Conservation (phyloP, 2,329 filamentous ascomycete species). For the Rasamsonia emersonii region DNA sequence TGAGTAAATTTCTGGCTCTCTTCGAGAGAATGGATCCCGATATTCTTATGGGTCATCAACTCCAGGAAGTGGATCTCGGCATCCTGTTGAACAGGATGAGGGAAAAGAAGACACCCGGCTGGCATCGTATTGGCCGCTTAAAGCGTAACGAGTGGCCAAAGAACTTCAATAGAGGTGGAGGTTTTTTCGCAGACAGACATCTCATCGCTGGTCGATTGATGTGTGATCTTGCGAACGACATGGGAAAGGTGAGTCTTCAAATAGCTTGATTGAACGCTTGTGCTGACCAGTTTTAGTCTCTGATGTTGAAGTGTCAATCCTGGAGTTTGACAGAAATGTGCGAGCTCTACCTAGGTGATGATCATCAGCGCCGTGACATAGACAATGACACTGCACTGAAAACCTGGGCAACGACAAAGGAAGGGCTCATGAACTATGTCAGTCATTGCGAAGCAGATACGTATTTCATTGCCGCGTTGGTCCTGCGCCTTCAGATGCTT, state of each 20-base stretch:
- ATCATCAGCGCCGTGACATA: slow-evolving; percentile 67
- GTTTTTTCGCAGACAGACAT: slow-evolving; percentile 88
- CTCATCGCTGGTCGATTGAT: slow-evolving; percentile 80
- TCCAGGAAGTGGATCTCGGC: slow-evolving; percentile 97
- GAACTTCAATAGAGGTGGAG: slow-evolving; percentile 74
- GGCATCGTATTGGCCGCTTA: slow-evolving; percentile 86
- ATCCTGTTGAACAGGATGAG: slow-evolving; percentile 78
- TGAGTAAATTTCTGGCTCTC: slow-evolving; percentile 83
- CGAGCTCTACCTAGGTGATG: slow-evolving; percentile 70
- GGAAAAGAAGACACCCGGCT: slow-evolving; percentile 85
- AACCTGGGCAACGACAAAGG: slow-evolving; percentile 74
- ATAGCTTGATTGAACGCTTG: background rate
- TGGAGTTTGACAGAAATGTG: slow-evolving; percentile 99
- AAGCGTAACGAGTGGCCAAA: slow-evolving; percentile 79
- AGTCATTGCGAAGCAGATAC: slow-evolving; percentile 93
- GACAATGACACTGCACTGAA: slow-evolving; percentile 82
- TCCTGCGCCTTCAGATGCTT: slow-evolving; percentile 81
- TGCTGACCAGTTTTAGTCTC: slow-evolving; percentile 46
- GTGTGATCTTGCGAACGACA: slow-evolving; percentile 91
- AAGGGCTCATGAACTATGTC: slow-evolving; percentile 86
- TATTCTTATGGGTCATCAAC: slow-evolving; percentile 83
- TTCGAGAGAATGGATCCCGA: slow-evolving; percentile 85
- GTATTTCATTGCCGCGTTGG: slow-evolving; percentile 87
- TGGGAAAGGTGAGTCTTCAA: slow-evolving; percentile 57
- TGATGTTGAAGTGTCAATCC: slow-evolving; percentile 94